phyloP scores from a whole-genome alignment of 2,329 filamentous ascomycete genomes.

The Calonectria naviculata region DNA sequence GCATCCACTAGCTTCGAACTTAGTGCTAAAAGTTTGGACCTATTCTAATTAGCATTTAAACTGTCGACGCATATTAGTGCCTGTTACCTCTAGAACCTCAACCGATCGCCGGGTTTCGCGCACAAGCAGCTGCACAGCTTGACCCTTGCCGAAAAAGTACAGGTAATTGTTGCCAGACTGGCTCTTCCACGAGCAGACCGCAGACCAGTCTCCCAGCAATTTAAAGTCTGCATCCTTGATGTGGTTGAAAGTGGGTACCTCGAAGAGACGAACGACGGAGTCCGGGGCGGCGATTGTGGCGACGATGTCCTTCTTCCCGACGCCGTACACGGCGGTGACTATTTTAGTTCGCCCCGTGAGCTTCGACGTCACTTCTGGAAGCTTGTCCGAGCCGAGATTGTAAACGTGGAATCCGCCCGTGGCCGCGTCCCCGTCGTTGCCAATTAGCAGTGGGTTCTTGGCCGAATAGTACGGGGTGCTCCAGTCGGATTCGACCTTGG shows the following conservation, averaged over 20 bases:
- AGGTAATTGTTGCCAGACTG: constrained; percentile 54
- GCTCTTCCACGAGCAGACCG: constrained; percentile 58
- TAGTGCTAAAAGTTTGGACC: constrained; percentile 55
- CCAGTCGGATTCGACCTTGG: constrained; percentile 54
- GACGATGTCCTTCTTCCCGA: constrained; percentile 50
- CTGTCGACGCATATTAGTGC: no score
- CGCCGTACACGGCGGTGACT: constrained; percentile 50
- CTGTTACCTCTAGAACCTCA: constrained; percentile 52
- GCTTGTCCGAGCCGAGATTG: constrained; percentile 42
- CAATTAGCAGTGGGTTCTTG: constrained; percentile 50
- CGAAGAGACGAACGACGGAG: constrained; percentile 53
- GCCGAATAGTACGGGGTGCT: constrained; percentile 52
- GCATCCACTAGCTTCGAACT: constrained; percentile 56
- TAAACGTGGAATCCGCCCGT: constrained; percentile 56
- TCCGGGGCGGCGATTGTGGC: constrained; percentile 56
- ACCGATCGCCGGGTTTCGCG: constrained; percentile 39
- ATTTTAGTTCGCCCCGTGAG: constrained; percentile 58
- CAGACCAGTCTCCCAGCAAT: constrained; percentile 58
- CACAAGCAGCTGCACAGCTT: constrained; percentile 52
- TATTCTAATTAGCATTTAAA: constrained; percentile 25
- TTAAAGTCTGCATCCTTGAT: constrained; percentile 45
- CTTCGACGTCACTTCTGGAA: constrained; percentile 45
- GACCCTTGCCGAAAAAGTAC: constrained; percentile 57
- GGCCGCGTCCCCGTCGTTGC: constrained; percentile 57
- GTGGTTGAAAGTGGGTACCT: constrained; percentile 45